phyloP scores from a whole-genome alignment of 208 protist species.

The Vickermania spadyakhi region DNA sequence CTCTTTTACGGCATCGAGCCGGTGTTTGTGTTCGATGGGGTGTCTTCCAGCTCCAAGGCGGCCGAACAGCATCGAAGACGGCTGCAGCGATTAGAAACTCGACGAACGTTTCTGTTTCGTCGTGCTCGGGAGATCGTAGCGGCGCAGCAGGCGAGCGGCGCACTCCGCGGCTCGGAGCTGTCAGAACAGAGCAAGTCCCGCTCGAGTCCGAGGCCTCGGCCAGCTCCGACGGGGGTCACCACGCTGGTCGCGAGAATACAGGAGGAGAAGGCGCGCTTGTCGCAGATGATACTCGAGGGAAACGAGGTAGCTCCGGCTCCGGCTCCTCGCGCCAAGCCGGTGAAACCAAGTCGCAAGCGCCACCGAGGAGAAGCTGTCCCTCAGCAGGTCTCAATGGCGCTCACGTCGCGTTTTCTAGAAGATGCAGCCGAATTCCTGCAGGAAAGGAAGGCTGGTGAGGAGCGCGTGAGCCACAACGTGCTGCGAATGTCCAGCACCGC shows the following conservation, averaged over 20 bases:
- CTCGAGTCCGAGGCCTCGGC: too few relatives aligned
- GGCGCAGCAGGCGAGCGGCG: conserved; percentile 54
- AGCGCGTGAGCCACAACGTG: conserved; percentile 36
- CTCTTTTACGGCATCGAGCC: conserved; percentile 81
- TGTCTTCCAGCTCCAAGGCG: conserved; percentile 38
- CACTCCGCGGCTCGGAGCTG: conserved; percentile 26
- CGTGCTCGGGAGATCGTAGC: conserved; percentile 54
- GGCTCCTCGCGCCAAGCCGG: too few relatives aligned
- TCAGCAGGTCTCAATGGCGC: conserved; percentile 25
- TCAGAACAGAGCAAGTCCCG: too few relatives aligned
- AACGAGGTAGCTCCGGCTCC: too few relatives aligned
- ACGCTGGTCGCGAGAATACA: too few relatives aligned
- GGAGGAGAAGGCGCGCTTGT: too few relatives aligned
- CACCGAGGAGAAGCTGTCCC: conserved; percentile 17
- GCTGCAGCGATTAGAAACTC: conserved; percentile 21
- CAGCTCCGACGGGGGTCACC: too few relatives aligned
- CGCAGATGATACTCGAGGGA: too few relatives aligned
- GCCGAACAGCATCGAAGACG: conserved; percentile 46
- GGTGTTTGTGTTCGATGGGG: conserved; percentile 86
- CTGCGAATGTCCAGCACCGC: conserved; percentile 53
- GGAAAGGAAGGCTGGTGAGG: conserved; percentile 25
- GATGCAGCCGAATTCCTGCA: conserved; percentile 36
- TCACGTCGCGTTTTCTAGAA: conserved; percentile 40
- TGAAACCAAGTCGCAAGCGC: neutral
- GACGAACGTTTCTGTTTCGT: conserved; percentile 25